Conservation (phyloP, 768 basidiomycete genomes). For the Leccinum disarticulatum region DNA sequence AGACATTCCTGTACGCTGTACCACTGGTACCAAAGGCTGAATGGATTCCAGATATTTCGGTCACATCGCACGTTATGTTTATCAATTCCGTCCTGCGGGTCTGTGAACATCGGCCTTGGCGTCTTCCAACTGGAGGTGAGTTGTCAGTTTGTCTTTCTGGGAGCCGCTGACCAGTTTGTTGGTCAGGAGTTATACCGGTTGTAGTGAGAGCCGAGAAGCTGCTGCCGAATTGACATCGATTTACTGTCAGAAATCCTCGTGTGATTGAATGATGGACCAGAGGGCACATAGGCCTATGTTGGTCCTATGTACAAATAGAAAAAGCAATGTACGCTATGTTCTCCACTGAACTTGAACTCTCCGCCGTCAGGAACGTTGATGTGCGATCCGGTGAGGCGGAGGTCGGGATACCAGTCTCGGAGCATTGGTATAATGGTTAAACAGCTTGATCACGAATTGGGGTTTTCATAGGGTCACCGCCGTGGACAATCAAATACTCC, state of each 20-base stretch:
- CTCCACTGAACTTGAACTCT: slow-evolving; percentile 56
- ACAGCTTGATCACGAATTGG: no score
- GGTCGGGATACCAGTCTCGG: no score
- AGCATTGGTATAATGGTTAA: no score
- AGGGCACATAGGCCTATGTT: not conserved
- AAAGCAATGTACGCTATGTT: slow-evolving; percentile 35
- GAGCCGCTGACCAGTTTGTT: slow-evolving; percentile 2
- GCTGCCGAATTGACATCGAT: slow-evolving; percentile 8
- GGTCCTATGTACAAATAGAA: not conserved
- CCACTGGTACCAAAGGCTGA: not conserved
- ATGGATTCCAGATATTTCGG: slow-evolving; percentile 51
- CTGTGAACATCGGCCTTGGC: slow-evolving; percentile 43
- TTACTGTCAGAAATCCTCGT: not conserved
- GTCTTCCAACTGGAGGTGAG: slow-evolving; percentile 64
- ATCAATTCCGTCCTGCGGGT: slow-evolving; percentile 54
- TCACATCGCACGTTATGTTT: slow-evolving; percentile 65
- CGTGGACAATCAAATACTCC: no score
- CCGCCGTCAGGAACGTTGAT: slow-evolving; percentile 47
- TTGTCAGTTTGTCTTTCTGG: not conserved
- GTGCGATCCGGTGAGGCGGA: slow-evolving; percentile 36
- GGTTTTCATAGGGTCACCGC: no score
- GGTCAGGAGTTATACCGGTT: slow-evolving; percentile 26
- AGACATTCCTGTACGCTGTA: not conserved
- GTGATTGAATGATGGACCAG: not conserved
- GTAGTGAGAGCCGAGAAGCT: slow-evolving; percentile 20